A percentile compares a stretch with the other conserved stretches of the same genome.
phyloP scores from a whole-genome alignment of 139 green algal species.

The Picochlorum costavermella region DNA sequence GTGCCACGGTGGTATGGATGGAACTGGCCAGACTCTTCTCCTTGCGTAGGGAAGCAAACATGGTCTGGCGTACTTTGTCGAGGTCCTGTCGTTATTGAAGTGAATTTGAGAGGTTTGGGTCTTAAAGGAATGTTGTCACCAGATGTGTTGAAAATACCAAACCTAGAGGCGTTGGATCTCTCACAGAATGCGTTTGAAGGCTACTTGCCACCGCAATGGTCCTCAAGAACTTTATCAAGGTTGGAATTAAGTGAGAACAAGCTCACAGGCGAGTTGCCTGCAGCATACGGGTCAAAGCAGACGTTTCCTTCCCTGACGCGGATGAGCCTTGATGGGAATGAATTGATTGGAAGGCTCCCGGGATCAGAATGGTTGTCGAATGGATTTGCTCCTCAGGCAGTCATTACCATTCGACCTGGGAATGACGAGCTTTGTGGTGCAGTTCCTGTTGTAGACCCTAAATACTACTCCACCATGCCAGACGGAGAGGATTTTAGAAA shows the following conservation, averaged over 20 bases:
- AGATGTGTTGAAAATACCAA: constrained; percentile 1
- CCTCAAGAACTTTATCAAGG: not conserved
- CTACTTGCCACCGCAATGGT: constrained; percentile 14
- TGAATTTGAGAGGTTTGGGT: not conserved
- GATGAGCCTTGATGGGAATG: constrained; percentile 13
- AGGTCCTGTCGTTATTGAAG: not conserved
- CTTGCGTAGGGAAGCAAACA: not conserved
- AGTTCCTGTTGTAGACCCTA: constrained; percentile 8
- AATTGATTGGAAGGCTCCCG: constrained; percentile 5
- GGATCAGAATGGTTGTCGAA: not conserved
- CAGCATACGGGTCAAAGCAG: constrained; percentile 7
- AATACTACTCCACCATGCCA: not conserved
- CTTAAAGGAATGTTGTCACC: not conserved
- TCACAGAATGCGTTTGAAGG: constrained; percentile 18
- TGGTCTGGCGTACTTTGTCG: not conserved
- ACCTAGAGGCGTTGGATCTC: not conserved
- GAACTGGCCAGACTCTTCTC: not conserved
- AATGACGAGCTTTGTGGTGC: constrained; percentile 7
- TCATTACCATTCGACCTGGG: constrained; percentile 3
- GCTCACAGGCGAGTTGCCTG: constrained; percentile 10
- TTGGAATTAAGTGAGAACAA: constrained; percentile 21
- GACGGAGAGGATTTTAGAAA: not conserved
- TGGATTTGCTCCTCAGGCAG: constrained; percentile 4
- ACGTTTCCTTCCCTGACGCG: constrained; percentile 5
- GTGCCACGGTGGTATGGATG: not conserved